phyloP scores from a whole-genome alignment of 495 filamentous ascomycete species.

The Viridothelium virens region DNA sequence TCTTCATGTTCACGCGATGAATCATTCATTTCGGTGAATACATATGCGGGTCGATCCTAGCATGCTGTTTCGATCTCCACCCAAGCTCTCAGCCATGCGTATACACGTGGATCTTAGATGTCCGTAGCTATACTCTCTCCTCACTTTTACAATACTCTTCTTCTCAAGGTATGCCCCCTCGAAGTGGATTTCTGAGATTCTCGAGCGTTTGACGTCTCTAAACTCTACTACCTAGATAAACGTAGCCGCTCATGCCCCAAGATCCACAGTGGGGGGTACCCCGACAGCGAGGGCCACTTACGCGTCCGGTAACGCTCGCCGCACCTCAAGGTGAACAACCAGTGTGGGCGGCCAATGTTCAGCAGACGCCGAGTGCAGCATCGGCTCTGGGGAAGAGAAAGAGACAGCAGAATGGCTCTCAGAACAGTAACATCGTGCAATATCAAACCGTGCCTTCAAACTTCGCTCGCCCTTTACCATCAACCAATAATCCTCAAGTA shows the following conservation, averaged over 20 bases:
- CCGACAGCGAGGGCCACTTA: too few relatives aligned
- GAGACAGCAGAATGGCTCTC: not conserved
- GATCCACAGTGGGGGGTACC: too few relatives aligned
- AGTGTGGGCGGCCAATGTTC: not conserved
- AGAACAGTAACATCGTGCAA: not conserved
- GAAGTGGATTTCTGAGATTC: too few relatives aligned
- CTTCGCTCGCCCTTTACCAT: not conserved
- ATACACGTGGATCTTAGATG: too few relatives aligned
- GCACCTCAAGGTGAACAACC: not conserved
- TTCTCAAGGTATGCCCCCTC: too few relatives aligned
- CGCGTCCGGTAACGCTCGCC: too few relatives aligned
- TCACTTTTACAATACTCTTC: too few relatives aligned
- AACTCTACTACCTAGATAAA: too few relatives aligned
- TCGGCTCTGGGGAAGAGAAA: not conserved
- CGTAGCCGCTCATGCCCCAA: too few relatives aligned
- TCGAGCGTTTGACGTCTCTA: too few relatives aligned
- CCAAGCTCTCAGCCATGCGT: not conserved
- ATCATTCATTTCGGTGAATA: not conserved
- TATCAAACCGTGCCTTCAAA: not conserved
- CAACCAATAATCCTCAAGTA: not conserved
- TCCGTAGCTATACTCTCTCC: too few relatives aligned
- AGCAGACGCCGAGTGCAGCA: not conserved
- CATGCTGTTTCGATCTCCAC: not conserved
- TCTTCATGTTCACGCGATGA: not conserved
- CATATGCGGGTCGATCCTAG: not conserved